Evolutionary conservation across 768 basidiomycete species (phyloP), one percentile per base, ranked within the genome.

Genomic region (Termitomyces sp.): DNA sequence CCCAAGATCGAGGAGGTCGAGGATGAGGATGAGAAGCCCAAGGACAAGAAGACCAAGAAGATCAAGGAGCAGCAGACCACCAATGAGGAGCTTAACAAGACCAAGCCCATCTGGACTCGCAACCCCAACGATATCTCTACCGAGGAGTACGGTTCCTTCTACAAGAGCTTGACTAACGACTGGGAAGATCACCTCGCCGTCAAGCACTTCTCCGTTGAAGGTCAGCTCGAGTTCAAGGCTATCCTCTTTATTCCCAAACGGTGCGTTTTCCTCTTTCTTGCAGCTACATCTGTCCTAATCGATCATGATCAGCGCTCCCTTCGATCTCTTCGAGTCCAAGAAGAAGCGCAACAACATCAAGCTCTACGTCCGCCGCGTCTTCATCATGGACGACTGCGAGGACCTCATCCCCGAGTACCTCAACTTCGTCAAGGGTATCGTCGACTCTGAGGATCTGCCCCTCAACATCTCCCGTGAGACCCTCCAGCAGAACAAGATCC

Each of bases 261-360:
- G 92, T 92, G 71, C 59, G 87, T 74, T 16, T 38, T 57, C 9
- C 44, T 57, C 4, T 36, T 57, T 33, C 36, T 0, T 13, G 22
- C 52, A 40, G 4, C 35, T 18, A 57, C 67, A 15, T 64, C 58
- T 51, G 57, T 65, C 13, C 9, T 40, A n/a, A 55, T 38, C 65
- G 60, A 38, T 11, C 40, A 18, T 7, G 57, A 22, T 48, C 51
- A 95, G 95, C 63, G 97, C 96, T 48, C 97, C 97, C 56, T 98
- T 98, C 78, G 97, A 99, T 73, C 90, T 99, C 75, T 99, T 99
- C 81, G 97, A 99, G 83, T 92, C 92, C 63, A 98, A 99, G 91
- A 98, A 98, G 92, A 98, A 98, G 88, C 93, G 96, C 71, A 98
- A 98, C 87, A 98, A 98, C 91, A 98, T 99, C 86, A 99, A 99